Base-by-base conservation (phyloP, 2,329 filamentous ascomycete species). In the Aspergillus flavus region DNA sequence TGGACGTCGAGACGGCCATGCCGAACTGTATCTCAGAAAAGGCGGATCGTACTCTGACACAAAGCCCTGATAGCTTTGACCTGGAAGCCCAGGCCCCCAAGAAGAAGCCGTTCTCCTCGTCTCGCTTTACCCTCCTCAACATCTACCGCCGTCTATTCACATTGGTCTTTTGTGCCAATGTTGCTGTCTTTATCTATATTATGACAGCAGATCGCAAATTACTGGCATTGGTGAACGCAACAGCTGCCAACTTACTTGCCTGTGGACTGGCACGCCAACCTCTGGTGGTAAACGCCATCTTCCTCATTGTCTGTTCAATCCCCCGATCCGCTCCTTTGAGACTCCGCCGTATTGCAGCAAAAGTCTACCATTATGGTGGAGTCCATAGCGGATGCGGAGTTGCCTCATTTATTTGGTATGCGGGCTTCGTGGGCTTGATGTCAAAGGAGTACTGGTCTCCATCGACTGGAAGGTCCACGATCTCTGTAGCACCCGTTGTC, bases 311-410 rank as follows among this genome's bases (percentile, higher is more conserved):
- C 59, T 78, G 78, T 62, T 78, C 77, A 21, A 77, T 81, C 55
- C 82, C 82, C n/a, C 73, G 74, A 56, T 80, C 74, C 36, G 76
- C 79, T 28, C 83, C 84, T 1, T 73, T 85, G 36, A 70, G 78
- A 43, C 67, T 83, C 57, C 81, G 84, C 34, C 75, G 79, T 11
- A 71, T 81, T 45, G 77, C 77, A 12, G 82, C 82, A 11, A 84
- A 85, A 61, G 77, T 84, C 6, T 85, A 85, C 69, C 83, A 85
- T 64, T 81, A 84, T 60, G 84, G 84, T n/a, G 84, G 84, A 26
- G 74, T 86, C 2, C 84, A 86, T 66, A 84, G 81, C 60, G 84
- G 83, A 7, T 83, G 81, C 64, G 84, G 78, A 32, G 73, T 84
- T 36, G 80, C 82, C 14, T 77, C 82, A 1, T 76, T 81, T 3